A percentile compares a stretch with the other conserved stretches of the same genome.
Conservation (phyloP, 2,329 filamentous ascomycete genomes). For the Apiospora koreana region DNA sequence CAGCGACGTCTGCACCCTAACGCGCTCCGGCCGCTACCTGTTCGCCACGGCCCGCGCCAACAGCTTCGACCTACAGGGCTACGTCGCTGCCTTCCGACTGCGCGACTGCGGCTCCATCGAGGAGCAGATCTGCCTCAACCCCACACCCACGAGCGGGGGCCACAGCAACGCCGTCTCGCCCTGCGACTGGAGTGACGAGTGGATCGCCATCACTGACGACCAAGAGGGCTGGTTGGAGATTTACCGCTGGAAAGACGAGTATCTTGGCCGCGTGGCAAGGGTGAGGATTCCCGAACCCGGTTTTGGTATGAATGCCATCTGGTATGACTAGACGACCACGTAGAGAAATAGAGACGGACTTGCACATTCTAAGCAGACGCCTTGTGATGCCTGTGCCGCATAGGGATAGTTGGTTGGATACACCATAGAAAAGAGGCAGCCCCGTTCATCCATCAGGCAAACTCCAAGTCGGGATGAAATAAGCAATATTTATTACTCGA, state of each 20-base stretch:
- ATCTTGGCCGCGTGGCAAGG: slow-evolving; percentile 74
- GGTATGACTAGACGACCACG: slow-evolving; percentile 67
- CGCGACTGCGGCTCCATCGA: slow-evolving; percentile 70
- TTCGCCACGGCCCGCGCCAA: slow-evolving; percentile 86
- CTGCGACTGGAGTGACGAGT: slow-evolving; percentile 83
- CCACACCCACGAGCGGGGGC: slow-evolving; percentile 83
- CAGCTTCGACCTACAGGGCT: slow-evolving; percentile 73
- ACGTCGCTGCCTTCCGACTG: slow-evolving; percentile 79
- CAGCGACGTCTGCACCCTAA: slow-evolving; percentile 79
- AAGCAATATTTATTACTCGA: neutral
- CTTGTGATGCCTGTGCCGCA: neutral
- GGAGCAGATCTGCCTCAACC: slow-evolving; percentile 76
- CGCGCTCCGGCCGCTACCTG: slow-evolving; percentile 69
- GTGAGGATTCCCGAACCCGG: slow-evolving; percentile 81
- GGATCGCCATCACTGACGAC: slow-evolving; percentile 87
- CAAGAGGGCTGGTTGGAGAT: slow-evolving; percentile 87
- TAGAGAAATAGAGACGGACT: neutral
- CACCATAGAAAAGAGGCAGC: neutral
- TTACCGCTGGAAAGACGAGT: slow-evolving; percentile 84
- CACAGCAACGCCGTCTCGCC: slow-evolving; percentile 88
- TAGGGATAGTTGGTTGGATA: neutral
- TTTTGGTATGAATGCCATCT: slow-evolving; percentile 96
- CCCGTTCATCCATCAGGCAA: neutral
- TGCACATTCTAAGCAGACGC: neutral
- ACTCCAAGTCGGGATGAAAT: too few relatives aligned